Conservation (phyloP, 805 yeast genomes). For the Wickerhamiella siamensis region DNA sequence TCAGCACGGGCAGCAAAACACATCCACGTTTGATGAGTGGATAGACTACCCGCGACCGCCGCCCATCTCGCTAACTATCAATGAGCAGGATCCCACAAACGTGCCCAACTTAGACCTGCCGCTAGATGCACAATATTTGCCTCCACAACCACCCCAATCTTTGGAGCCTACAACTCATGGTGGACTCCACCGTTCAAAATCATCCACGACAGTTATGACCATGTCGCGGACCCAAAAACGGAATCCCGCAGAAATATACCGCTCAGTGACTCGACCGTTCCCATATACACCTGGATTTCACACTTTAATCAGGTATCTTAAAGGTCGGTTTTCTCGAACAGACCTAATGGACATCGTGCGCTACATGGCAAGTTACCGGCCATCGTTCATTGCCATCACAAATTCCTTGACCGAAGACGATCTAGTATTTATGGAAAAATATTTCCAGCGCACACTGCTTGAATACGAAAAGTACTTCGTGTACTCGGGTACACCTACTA, state of each 20-base stretch:
- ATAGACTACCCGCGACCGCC: slow-evolving; percentile 14
- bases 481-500: slow-evolving; percentile 83
- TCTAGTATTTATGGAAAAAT: slow-evolving; percentile 87
- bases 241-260: slow-evolving; percentile 36
- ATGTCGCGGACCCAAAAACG: slow-evolving; percentile 8
- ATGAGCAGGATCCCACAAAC: slow-evolving; percentile 5
- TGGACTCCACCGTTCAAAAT: slow-evolving; percentile 1
- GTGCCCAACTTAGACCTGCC: neutral
- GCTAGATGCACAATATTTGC: neutral
- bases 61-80: slow-evolving; percentile 19
- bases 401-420: slow-evolving; percentile 81
- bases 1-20: slow-evolving; percentile 1
- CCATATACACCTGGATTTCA: slow-evolving; percentile 88
- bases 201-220: slow-evolving; percentile 1
- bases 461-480: slow-evolving; percentile 78
- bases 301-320: slow-evolving; percentile 56
- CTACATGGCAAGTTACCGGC: slow-evolving; percentile 80
- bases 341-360: slow-evolving; percentile 72
- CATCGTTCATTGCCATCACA: slow-evolving; percentile 85
- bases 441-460: slow-evolving; percentile 80
- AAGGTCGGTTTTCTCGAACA: slow-evolving; percentile 51
- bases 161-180: neutral
- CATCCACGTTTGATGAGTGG: slow-evolving; percentile 14
- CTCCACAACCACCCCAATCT: neutral
- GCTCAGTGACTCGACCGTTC: slow-evolving; percentile 59